Evolutionary conservation across 257 asterid genomes (phyloP).

Genomic region (Solanum chiquidenum): DNA sequence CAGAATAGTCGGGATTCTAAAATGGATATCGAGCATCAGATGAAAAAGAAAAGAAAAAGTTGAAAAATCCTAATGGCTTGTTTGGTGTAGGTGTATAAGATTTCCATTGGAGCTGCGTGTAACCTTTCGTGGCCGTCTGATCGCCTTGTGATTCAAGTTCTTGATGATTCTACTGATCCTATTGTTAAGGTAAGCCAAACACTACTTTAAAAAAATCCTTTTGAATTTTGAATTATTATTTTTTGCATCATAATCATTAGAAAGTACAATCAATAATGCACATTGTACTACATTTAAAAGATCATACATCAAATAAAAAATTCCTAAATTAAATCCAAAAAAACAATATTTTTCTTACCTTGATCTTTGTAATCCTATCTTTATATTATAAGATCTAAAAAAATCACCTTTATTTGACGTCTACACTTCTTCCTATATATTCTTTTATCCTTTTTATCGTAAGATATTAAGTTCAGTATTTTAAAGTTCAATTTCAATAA

Average conservation of each 20-base stretch:
- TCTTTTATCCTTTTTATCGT: background rate
- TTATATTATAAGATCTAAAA: background rate
- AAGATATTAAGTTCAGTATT: background rate
- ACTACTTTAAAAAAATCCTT: background rate
- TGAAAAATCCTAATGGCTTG: background rate
- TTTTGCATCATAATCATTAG: background rate
- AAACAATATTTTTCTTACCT: background rate
- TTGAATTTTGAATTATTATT: background rate
- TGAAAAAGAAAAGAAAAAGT: too few relatives aligned
- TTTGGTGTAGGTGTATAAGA: slow-evolving; percentile 62
- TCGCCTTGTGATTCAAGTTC: slow-evolving; percentile 84
- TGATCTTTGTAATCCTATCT: background rate
- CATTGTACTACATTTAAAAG: background rate
- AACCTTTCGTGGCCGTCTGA: slow-evolving; percentile 92
- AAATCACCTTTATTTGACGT: background rate
- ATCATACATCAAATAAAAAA: background rate
- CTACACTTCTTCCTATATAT: slow-evolving; percentile 6
- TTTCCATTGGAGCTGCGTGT: slow-evolving; percentile 96
- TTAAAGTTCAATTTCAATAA: background rate
- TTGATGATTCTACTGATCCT: slow-evolving; percentile 80
- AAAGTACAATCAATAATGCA: background rate
- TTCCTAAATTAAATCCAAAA: background rate
- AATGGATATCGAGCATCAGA: background rate
- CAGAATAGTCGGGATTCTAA: background rate
- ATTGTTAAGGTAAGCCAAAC: slow-evolving; percentile 41